Evolutionary conservation across 169 alveolate species (phyloP), one percentile per base, ranked within the genome.

Genomic region (Plasmodium gallinaceum): DNA sequence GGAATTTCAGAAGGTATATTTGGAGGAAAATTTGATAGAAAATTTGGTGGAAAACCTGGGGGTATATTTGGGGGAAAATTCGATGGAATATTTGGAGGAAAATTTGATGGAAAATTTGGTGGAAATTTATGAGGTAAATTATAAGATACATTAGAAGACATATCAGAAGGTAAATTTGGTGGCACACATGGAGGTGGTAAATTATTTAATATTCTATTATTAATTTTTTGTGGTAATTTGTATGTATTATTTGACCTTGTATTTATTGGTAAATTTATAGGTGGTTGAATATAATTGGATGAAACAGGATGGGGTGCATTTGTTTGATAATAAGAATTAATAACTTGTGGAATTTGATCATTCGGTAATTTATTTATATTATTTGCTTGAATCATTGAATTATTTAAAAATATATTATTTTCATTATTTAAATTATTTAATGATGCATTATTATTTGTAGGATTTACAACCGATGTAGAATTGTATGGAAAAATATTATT

Each of bases 31-130:
- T 39, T 64, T 6, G 76, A 74, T 10, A 62, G 76, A 8, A 64
- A n/a, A 37, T 37, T 66, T 14, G 78, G 94, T 64, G 76, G 86
- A 18, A 91, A 80, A 42, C 32, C 88, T 51, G 68, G 92, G 24
- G 88, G 94, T 43, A 91, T 22, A n/a, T 60, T 73, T 4, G 95
- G 96, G 0, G 95, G 94, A 78, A 92, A 46, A 48, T 75, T 90
- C 8, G 86, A 85, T 7, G 93, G 94, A 14, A 83, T 22, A 20
- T 51, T 51, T 26, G 91, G 80, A 8, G 89, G 70, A 14, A 88
- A 39, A 57, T 75, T 86, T 7, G 87, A 91, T 8, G 93, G 94
- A 0, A 75, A 1, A 46, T 75, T 74, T 0, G 87, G 80, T 26
- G 95, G 92, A 5, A 76, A 8, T 2, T 68, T 72, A 9, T 64